Evolutionary conservation across 78 protist genomes (phyloP).

Genomic region (Salpingoeca rosetta): DNA sequence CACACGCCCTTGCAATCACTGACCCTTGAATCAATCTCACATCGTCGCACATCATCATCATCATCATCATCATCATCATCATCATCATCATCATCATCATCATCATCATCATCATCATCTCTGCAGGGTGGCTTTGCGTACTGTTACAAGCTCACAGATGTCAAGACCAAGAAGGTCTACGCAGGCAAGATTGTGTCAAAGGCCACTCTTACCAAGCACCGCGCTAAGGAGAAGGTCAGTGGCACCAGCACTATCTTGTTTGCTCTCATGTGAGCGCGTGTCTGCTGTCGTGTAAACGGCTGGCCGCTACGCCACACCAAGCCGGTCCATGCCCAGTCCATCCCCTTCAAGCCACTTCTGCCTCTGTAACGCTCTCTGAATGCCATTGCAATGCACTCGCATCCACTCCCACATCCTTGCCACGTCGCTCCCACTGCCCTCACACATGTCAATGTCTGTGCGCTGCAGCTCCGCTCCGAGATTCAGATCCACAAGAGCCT

Average conservation of each 20-base stretch:
- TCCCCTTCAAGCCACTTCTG: neutral
- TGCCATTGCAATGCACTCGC: neutral
- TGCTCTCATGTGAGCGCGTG: neutral
- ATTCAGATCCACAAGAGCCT: conserved; percentile 82
- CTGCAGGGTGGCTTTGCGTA: conserved; percentile 88
- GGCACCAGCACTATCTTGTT: neutral
- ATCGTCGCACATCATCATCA: no score
- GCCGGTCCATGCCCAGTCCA: neutral
- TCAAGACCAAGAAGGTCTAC: conserved; percentile 38
- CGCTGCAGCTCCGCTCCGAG: conserved; percentile 64
- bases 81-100: neutral
- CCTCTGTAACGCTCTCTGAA: neutral
- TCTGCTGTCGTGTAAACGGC: neutral
- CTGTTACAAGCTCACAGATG: conserved; percentile 64
- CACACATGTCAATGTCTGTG: no score
- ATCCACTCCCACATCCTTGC: neutral
- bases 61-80: neutral
- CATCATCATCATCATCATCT: neutral
- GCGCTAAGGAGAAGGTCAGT: conserved; percentile 64
- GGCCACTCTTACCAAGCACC: conserved; percentile 53
- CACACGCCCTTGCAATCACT: no score
- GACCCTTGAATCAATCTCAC: no score
- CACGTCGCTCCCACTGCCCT: no score
- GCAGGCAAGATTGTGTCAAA: conserved; percentile 85
- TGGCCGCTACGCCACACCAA: neutral